Evolutionary conservation across 257 asterid genomes (phyloP), one percentile per base, ranked within the genome.

Genomic region (Primulina huaijiensis): DNA sequence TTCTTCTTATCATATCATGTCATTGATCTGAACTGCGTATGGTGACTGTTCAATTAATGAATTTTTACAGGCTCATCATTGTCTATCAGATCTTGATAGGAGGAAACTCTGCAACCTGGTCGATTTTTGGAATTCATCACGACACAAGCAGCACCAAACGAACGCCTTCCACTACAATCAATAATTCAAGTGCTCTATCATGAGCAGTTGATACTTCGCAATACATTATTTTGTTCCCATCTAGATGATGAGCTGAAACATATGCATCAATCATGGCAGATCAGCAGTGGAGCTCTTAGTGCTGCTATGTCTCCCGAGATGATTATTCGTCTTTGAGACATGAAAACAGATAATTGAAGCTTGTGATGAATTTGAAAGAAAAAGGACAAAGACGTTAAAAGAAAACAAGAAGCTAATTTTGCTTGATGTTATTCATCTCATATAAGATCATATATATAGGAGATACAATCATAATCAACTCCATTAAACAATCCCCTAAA

Each of bases 71-170:
- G 92, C 97, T 52, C 98, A 93, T 75, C 89, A 78, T 60, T 79
- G 83, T 17, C 76, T 93, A 76, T 72, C 94, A 69, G 98, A 93
- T 68, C 82, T 78, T 7, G 98, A 93, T 61, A 90, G 75, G 84
- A 87, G 86, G 76, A 88, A 82, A 73, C 88, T 93, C 16, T 84
- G 96, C 89, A 90, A 84, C 75, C 64, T 90, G 87, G 81, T 90
- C 1, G 96, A 93, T 77, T 89, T 90, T 60, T 96, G 90, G 80
- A 93, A 90, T 66, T 85, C 90, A 50, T 84, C 97, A 55, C 95
- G 82, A 61, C 97, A 6, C 98, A 93, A 6, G 98, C 98, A 7
- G 98, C 98, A 19, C 97, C 89, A 79, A 93, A 90, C 72, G 98
- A 93, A 55, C 95, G 97, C 63, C 98, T 93, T 31, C 92, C 98